These are phyloP conservation scores for Phytophthora megakarya DNA, from an alignment of 352 stramenopile species.

Conservation along the genomic window DNA sequence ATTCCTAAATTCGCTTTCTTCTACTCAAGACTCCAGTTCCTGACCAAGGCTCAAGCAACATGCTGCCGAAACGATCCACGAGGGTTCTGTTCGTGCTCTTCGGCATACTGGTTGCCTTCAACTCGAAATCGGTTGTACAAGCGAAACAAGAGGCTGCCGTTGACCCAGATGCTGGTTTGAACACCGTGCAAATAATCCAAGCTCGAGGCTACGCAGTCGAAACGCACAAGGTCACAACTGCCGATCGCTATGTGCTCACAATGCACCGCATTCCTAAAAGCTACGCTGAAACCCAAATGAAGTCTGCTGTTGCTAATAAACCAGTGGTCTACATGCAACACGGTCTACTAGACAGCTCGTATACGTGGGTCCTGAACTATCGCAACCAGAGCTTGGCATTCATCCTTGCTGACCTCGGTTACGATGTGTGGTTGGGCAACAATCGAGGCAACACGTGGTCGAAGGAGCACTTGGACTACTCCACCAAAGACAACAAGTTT, in stretches of 20 bases:
- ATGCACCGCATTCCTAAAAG: constrained; percentile 60
- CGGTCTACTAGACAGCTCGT: constrained; percentile 58
- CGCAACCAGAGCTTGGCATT: constrained; percentile 55
- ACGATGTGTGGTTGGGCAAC: constrained; percentile 71
- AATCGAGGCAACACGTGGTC: constrained; percentile 64
- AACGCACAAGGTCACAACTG: constrained; percentile 52
- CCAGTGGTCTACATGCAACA: constrained; percentile 56
- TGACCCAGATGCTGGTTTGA: constrained; percentile 44
- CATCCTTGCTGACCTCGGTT: constrained; percentile 52
- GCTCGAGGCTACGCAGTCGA: constrained; percentile 51
- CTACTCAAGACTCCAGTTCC: constrained; percentile 4
- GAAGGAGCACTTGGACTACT: constrained; percentile 45
- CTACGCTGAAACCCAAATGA: constrained; percentile 41
- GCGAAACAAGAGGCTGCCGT: constrained; percentile 28
- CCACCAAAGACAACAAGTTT: constrained; percentile 37
- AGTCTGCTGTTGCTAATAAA: constrained; percentile 33
- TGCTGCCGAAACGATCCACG: constrained; percentile 3
- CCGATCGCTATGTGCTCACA: constrained; percentile 58
- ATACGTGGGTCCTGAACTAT: constrained; percentile 56
- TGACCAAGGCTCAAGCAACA: constrained; percentile 6
- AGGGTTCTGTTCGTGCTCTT: constrained; percentile 9
- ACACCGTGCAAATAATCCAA: constrained; percentile 40
- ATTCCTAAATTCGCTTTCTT: constrained; percentile 24
- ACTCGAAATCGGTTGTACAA: background rate
- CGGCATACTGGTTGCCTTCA: background rate